A percentile compares a stretch with the other conserved stretches of the same genome.
Conservation (phyloP, 257 asterid species). For the Lantana camara region DNA sequence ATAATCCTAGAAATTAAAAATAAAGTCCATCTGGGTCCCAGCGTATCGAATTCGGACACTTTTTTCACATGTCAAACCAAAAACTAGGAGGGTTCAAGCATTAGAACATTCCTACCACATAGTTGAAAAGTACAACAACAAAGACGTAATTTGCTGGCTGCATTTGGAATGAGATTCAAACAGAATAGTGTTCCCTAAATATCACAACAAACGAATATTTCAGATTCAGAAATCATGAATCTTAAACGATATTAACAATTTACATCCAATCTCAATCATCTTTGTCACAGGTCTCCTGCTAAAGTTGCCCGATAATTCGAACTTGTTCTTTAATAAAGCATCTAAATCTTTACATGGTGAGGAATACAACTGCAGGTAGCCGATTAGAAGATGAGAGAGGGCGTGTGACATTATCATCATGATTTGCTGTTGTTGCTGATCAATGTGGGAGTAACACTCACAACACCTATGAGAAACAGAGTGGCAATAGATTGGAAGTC, state of each 20-base stretch:
- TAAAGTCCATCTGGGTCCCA: no score
- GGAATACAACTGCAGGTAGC: conserved; percentile 10
- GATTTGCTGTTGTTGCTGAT: conserved; percentile 52
- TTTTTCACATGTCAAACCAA: no score
- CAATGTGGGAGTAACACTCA: conserved; percentile 73
- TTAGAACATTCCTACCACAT: no score
- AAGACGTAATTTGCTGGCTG: conserved; percentile 4
- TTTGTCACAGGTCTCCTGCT: conserved; percentile 21
- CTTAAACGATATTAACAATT: conserved; percentile 20
- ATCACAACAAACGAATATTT: conserved; percentile 18
- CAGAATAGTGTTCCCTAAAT: conserved; percentile 12
- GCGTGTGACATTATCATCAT: conserved; percentile 15
- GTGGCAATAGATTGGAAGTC: conserved; percentile 86
- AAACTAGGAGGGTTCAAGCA: no score
- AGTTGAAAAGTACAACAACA: not conserved
- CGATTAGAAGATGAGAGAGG: conserved; percentile 14
- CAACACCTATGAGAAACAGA: conserved; percentile 79
- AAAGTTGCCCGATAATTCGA: conserved; percentile 9
- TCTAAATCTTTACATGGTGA: conserved; percentile 24
- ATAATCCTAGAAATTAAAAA: no score
- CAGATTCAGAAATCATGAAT: conserved; percentile 9
- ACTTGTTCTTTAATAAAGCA: conserved; percentile 18
- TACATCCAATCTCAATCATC: conserved; percentile 23
- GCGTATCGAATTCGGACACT: no score
- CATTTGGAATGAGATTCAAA: conserved; percentile 4